These are phyloP conservation scores for Ceratocystis papillata DNA, from an alignment of 2,329 filamentous ascomycete species.

Conservation along the genomic window DNA sequence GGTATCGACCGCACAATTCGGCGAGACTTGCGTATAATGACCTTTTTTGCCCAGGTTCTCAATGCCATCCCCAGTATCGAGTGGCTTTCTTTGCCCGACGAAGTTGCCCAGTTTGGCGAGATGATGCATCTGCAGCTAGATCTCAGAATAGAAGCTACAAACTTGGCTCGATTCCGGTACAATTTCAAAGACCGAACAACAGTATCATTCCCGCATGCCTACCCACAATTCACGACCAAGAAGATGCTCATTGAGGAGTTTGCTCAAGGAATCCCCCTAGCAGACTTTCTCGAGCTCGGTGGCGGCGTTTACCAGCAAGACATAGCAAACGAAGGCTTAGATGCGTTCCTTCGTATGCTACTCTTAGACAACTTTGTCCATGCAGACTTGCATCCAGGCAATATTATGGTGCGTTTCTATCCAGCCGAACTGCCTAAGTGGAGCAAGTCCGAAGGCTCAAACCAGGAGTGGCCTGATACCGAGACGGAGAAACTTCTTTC, in stretches of 20 bases:
- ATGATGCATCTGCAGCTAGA: conserved; percentile 99
- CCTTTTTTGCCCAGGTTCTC: conserved; percentile 72
- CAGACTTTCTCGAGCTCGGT: conserved; percentile 81
- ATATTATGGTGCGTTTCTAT: conserved; percentile 99
- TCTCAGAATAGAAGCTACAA: conserved; percentile 85
- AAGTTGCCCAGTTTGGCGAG: conserved; percentile 85
- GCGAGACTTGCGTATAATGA: conserved; percentile 90
- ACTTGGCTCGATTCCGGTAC: conserved; percentile 74
- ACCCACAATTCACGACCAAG: conserved; percentile 81
- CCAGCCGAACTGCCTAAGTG: conserved; percentile 54
- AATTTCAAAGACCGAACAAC: conserved; percentile 84
- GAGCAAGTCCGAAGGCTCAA: conserved; percentile 35
- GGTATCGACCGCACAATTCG: conserved; percentile 79
- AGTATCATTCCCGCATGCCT: conserved; percentile 94
- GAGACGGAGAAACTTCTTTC: conserved; percentile 80
- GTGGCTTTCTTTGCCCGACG: conserved; percentile 92
- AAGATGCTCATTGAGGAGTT: conserved; percentile 93
- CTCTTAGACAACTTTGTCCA: conserved; percentile 97
- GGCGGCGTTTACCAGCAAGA: conserved; percentile 88
- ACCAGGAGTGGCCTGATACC: conserved; percentile 48
- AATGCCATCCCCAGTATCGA: conserved; percentile 89
- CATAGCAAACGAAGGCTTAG: conserved; percentile 86
- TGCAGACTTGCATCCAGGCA: conserved; percentile 89
- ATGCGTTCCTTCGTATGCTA: conserved; percentile 93
- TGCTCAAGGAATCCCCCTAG: conserved; percentile 82